phyloP scores from a whole-genome alignment of 176 grass and related monocot genomes.

The Luzula sylvatica region DNA sequence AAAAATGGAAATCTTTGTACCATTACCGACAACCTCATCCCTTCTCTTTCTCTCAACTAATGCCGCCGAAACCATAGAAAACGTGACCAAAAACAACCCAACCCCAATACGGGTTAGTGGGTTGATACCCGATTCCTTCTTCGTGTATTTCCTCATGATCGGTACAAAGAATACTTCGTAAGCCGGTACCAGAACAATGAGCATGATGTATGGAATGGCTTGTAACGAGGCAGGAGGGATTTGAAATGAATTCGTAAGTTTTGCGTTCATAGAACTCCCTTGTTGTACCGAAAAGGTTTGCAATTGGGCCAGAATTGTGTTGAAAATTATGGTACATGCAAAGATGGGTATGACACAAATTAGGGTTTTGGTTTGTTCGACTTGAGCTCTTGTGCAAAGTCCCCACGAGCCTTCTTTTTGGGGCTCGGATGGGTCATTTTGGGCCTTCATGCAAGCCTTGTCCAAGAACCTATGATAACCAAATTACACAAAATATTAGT shows the following conservation, averaged over 20 bases:
- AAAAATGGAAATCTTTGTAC: slow-evolving; percentile 36
- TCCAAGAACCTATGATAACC: slow-evolving; percentile 57
- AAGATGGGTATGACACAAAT: slow-evolving; percentile 90
- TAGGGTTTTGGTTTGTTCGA: slow-evolving; percentile 71
- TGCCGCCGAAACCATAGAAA: slow-evolving; percentile 84
- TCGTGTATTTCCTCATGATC: slow-evolving; percentile 38
- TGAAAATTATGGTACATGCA: slow-evolving; percentile 96
- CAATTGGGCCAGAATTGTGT: slow-evolving; percentile 93
- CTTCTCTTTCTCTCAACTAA: slow-evolving; percentile 55
- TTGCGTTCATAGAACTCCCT: slow-evolving; percentile 74
- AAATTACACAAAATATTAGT: background rate
- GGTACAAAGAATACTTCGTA: slow-evolving; percentile 76
- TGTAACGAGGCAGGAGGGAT: slow-evolving; percentile 87
- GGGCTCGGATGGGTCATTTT: slow-evolving; percentile 18
- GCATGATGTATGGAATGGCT: slow-evolving; percentile 75
- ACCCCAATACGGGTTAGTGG: slow-evolving; percentile 80
- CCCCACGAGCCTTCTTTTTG: slow-evolving; percentile 53
- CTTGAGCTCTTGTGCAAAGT: slow-evolving; percentile 53
- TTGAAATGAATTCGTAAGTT: slow-evolving; percentile 45
- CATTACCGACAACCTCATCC: slow-evolving; percentile 5
- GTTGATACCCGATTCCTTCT: slow-evolving; percentile 48
- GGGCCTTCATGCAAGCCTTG: slow-evolving; percentile 58
- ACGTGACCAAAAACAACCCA: slow-evolving; percentile 53
- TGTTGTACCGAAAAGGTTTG: slow-evolving; percentile 99
- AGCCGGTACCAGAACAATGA: slow-evolving; percentile 61